These are phyloP conservation scores for Pelargonium exstipulatum DNA, from an alignment of 441 rosid species.

Conservation along the genomic window DNA sequence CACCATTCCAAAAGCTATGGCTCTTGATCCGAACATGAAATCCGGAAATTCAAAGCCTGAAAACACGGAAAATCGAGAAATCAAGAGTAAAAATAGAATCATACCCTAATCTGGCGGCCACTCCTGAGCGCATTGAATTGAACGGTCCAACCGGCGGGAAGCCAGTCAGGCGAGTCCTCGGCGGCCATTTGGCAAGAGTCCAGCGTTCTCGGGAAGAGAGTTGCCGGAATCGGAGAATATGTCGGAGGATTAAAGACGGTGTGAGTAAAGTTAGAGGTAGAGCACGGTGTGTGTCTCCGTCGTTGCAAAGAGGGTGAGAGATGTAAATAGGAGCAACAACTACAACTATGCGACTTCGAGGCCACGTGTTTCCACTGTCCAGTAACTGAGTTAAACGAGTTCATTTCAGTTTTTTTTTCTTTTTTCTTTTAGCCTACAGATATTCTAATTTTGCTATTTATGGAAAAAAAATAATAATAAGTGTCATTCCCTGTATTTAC, in stretches of 20 bases:
- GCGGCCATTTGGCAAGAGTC: conserved; percentile 23
- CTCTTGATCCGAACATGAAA: too few relatives aligned
- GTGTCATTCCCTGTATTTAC: too few relatives aligned
- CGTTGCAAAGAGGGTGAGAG: neutral
- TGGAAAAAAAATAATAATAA: too few relatives aligned
- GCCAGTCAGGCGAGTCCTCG: conserved; percentile 35
- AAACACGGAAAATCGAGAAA: neutral
- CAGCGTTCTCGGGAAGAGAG: neutral
- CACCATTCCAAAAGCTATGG: neutral
- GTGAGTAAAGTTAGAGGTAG: neutral
- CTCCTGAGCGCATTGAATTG: conserved; percentile 37
- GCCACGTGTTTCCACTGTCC: conserved; percentile 2
- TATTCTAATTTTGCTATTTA: too few relatives aligned
- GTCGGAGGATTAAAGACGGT: neutral
- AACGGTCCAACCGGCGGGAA: conserved; percentile 50
- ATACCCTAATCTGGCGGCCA: conserved; percentile 49
- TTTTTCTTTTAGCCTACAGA: too few relatives aligned
- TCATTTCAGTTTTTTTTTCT: too few relatives aligned
- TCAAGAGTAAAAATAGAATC: neutral
- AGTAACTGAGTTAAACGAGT: too few relatives aligned
- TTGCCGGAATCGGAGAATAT: neutral
- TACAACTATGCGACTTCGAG: neutral
- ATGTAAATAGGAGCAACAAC: neutral
- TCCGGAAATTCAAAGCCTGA: neutral
- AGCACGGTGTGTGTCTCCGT: neutral